These are phyloP conservation scores for Phytophthora brassicae DNA, from an alignment of 352 stramenopile genomes.

Conservation along the genomic window DNA sequence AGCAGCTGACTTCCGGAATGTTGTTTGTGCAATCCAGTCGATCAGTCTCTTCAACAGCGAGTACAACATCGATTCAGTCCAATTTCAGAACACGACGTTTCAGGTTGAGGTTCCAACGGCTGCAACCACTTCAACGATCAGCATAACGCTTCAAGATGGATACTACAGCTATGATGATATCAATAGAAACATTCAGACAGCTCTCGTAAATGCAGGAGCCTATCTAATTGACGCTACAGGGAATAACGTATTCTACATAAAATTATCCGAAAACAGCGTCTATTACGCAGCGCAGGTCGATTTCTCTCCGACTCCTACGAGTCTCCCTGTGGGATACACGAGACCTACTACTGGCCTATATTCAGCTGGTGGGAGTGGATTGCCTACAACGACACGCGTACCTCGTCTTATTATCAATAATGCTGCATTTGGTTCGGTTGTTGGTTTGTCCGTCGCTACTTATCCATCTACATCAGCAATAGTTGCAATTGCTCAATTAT, in stretches of 20 bases:
- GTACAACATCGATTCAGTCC: slow-evolving; percentile 1
- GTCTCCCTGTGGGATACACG: not conserved
- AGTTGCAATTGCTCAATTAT: slow-evolving; percentile 2
- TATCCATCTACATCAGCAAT: slow-evolving; percentile 1
- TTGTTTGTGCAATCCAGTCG: not conserved
- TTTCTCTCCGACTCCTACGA: not conserved
- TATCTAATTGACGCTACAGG: not conserved
- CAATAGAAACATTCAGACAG: slow-evolving; percentile 6
- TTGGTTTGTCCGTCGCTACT: slow-evolving; percentile 1
- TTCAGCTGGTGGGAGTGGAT: slow-evolving; percentile 3
- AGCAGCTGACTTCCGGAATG: not conserved
- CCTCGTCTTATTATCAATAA: slow-evolving; percentile 9
- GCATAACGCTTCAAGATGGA: not conserved
- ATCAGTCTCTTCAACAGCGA: not conserved
- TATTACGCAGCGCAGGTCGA: slow-evolving; percentile 5
- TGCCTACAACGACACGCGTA: slow-evolving; percentile 8
- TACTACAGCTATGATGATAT: slow-evolving; percentile 4
- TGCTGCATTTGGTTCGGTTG: slow-evolving; percentile 4
- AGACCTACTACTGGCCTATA: not conserved
- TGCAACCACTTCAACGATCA: slow-evolving; percentile 5
- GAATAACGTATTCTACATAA: slow-evolving; percentile 3
- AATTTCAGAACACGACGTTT: slow-evolving; percentile 1
- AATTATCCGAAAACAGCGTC: not conserved
- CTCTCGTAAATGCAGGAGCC: not conserved
- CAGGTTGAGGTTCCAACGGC: slow-evolving; percentile 3